Base-by-base conservation (phyloP, 1,284 basidiomycete genomes). In the Sutorius eximius region DNA sequence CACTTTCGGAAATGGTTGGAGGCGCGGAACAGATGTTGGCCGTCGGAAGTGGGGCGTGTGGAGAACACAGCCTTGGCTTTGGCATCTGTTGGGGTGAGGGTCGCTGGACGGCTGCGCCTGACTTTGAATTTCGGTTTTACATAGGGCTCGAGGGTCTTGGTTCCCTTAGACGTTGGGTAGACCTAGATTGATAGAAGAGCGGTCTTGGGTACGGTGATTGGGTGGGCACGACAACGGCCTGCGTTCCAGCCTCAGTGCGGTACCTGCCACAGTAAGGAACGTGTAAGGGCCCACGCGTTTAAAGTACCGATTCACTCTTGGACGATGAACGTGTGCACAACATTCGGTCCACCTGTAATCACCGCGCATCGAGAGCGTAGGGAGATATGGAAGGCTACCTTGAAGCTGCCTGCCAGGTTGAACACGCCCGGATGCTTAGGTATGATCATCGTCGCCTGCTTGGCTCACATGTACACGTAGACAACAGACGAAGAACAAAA, bases 261-360 rank as follows among this genome's bases (percentile, higher is more conserved):
- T 24, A 20, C 9, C 16, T 13, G 24, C 24, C 24, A 30, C 22
- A 27, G 27, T 38, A 34, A n/a, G 18, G 38, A 29, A 16, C 24
- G 33, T 38, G 44, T 36, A 37, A 49, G 52, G n/a, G 42, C 32
- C 15, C 37, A 29, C 20, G 16, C 18, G 5, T 32, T 29, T 27
- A 24, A 34, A 38, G 15, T 29, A 57, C 38, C 38, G 33, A 36
- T 34, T 32, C 52, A 3, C 32, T 32, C 7, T n/a, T 18, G 47
- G 12, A 34, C 20, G 27, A 44, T 44, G 55, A 54, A 58, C 40
- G 44, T 49, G 36, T 18, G n/a, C 3, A 49, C 42, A 58, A 34
- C 55, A 20, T 46, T 36, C 52, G 18, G 33, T 38, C 29, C 44
- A 37, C 13, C 20, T 33, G 61, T 62, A 64, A 64, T 64, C 59